These are phyloP conservation scores for Reutealis trisperma DNA, from an alignment of 345 rosid species.

Conservation along the genomic window DNA sequence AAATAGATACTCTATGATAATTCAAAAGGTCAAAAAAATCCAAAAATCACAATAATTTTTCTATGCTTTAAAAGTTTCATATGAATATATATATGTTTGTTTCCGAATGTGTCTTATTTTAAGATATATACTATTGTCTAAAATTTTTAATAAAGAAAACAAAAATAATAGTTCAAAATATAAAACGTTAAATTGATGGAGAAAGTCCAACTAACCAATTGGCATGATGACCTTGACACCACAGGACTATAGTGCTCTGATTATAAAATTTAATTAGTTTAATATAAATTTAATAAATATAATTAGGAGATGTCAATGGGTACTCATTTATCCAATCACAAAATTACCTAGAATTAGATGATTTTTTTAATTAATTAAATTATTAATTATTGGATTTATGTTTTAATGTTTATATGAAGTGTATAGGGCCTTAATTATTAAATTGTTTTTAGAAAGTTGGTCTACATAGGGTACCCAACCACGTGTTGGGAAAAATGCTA, in stretches of 20 bases:
- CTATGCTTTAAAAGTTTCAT: too few relatives aligned
- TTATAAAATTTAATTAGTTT: background rate
- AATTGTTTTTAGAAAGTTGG: background rate
- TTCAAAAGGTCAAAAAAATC: too few relatives aligned
- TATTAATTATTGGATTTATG: background rate
- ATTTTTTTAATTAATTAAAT: background rate
- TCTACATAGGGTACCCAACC: constrained; percentile 24
- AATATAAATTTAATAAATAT: background rate
- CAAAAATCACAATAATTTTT: too few relatives aligned
- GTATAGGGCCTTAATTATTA: background rate
- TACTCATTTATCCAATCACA: constrained; percentile 14
- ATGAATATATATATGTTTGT: too few relatives aligned
- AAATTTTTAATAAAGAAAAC: background rate
- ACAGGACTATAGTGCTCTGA: background rate
- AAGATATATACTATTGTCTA: background rate
- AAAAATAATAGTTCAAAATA: background rate
- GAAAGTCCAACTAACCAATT: constrained; percentile 32
- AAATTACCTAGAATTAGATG: constrained; percentile 1
- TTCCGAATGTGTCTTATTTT: too few relatives aligned
- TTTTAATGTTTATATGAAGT: background rate
- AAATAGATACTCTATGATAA: too few relatives aligned
- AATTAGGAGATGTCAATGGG: constrained; percentile 12
- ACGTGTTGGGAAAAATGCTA: constrained; percentile 10
- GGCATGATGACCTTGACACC: constrained; percentile 15
- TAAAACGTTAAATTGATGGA: constrained; percentile 5